These are phyloP conservation scores for Auriculariales sp. DNA, from an alignment of 768 basidiomycete species.

Conservation along the genomic window DNA sequence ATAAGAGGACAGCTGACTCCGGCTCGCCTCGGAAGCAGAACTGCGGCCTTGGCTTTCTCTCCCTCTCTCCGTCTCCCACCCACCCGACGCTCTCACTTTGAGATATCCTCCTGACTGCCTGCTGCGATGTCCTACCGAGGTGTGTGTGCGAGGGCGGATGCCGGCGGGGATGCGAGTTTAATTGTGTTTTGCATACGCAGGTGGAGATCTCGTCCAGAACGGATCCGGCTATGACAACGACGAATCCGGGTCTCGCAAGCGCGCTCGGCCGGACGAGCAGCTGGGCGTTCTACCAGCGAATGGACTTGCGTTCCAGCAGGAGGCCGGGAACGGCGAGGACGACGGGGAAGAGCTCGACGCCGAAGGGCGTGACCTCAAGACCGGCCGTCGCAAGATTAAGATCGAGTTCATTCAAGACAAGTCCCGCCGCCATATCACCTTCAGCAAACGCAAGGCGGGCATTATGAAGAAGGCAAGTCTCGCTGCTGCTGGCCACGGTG, in stretches of 20 bases:
- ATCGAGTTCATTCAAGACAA: constrained; percentile 99
- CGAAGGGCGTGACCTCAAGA: constrained; percentile 80
- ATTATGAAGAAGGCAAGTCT: constrained; percentile 96
- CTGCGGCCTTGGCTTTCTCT: no score
- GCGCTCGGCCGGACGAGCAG: constrained; percentile 6
- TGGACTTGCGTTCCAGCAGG: constrained; percentile 78
- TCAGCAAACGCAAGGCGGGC: constrained; percentile 99
- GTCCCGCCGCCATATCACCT: constrained; percentile 98
- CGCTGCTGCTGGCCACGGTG: constrained; percentile 9
- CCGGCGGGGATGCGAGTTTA: no score
- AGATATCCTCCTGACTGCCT: no score
- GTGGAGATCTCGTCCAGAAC: background rate
- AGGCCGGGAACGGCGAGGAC: constrained; percentile 39
- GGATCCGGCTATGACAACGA: constrained; percentile 11
- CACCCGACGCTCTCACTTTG: background rate
- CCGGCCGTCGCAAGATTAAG: constrained; percentile 94
- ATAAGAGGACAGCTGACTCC: no score
- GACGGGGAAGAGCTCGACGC: constrained; percentile 73
- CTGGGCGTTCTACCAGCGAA: constrained; percentile 28
- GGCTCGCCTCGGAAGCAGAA: no score
- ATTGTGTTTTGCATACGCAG: background rate
- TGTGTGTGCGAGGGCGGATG: background rate
- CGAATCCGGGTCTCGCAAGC: constrained; percentile 16
- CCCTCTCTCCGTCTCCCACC: background rate
- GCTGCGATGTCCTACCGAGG: background rate